Evolutionary conservation across 2,329 filamentous ascomycete genomes (phyloP).

Genomic region (Cylindrodendrum hubeiense): DNA sequence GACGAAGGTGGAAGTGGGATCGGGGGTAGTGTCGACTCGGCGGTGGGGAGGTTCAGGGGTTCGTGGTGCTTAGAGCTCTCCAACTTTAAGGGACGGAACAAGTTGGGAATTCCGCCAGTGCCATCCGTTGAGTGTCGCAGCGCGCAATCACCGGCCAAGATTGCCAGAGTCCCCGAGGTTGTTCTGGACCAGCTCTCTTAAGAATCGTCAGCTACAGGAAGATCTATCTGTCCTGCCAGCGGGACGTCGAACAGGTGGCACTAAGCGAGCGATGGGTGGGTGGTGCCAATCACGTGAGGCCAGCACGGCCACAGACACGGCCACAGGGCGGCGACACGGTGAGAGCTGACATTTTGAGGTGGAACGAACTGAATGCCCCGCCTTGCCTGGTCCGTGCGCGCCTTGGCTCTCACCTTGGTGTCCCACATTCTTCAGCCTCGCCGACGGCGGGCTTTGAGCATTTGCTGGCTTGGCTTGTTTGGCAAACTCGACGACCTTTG

Average conservation of each 20-base stretch:
- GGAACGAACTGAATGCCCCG: conserved; percentile 34
- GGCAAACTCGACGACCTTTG: conserved; percentile 7
- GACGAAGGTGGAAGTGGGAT: conserved; percentile 39
- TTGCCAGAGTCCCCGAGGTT: conserved; percentile 46
- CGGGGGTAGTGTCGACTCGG: conserved; percentile 44
- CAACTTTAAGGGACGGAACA: conserved; percentile 40
- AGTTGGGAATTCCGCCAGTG: conserved; percentile 41
- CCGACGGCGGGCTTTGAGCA: conserved; percentile 16
- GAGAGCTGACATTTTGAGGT: conserved; percentile 23
- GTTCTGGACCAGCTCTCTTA: conserved; percentile 45
- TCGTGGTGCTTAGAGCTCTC: conserved; percentile 34
- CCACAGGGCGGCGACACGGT: conserved; percentile 14
- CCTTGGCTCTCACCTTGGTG: conserved; percentile 24
- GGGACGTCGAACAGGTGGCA: conserved; percentile 55
- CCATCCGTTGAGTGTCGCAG: conserved; percentile 47
- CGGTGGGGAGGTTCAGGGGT: conserved; percentile 52
- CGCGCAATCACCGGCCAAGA: conserved; percentile 45
- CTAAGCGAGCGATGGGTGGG: conserved; percentile 47
- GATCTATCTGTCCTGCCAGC: conserved; percentile 55
- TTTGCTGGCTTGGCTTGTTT: conserved; percentile 21
- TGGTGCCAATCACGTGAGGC: conserved; percentile 48
- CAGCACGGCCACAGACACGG: conserved; percentile 27
- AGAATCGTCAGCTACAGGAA: conserved; percentile 49
- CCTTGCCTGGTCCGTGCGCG: conserved; percentile 37
- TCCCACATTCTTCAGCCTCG: conserved; percentile 45